Base-by-base conservation (phyloP, 805 yeast species). In the Nematodospora valgi region DNA sequence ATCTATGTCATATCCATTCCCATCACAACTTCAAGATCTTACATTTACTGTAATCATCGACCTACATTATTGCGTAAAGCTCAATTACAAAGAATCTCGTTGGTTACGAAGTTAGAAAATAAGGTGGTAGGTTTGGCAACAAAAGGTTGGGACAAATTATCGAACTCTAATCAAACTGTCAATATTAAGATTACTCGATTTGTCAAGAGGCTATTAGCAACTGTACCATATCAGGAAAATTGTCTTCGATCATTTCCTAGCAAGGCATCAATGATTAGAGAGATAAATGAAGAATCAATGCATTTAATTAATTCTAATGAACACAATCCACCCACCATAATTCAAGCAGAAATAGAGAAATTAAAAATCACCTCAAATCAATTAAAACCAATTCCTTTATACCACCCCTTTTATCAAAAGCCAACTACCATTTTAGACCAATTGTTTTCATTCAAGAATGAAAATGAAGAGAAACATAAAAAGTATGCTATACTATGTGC, bases 191-290 rank as follows among this genome's bases (percentile, higher is more conserved):
- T 88, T 29, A 87, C 83, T 2, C 33, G 51, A 3, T 64, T 65
- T 42, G 73, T 81, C 11, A 70, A 74, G 27, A 56, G 54, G 36
- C 65, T 82, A 25, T 56, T 88, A 45, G 72, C 75, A 34, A 68
- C 76, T 15, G 76, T 85, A 5, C 86, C 91, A 2, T 89, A 91
- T 76, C 79, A 81, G 45, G 98, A 89, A 51, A 74, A 76, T 48
- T 75, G 87, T 30, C 64, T 89, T 40, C 68, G 78, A 41, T 74
- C 91, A 2, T 74, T 91, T 16, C 97, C 98, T 1, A 78, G 88
- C 3, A 72, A 75, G 38, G 58, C 63, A 23, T 64, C 80, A 23
- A 71, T 85, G 58, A 58, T 78, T 23, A 60, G 86, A 26, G 72
- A 68, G 42, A 56, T 71, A 35, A 63, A 61, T 36, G 53, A 54